These are phyloP conservation scores for Leccinum olivaceopallidum DNA, from an alignment of 768 basidiomycete species.

Conservation along the genomic window DNA sequence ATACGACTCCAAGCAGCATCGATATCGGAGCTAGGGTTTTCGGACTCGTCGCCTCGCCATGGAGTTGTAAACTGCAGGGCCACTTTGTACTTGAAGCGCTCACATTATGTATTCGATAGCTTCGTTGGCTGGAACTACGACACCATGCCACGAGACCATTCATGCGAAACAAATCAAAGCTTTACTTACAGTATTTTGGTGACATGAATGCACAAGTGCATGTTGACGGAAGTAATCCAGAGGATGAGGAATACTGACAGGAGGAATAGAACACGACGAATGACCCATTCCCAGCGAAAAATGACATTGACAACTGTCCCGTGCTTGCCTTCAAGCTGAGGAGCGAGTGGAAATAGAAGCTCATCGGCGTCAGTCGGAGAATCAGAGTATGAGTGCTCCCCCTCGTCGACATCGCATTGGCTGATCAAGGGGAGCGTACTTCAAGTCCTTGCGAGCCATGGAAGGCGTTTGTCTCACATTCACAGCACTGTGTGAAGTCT, in stretches of 20 bases:
- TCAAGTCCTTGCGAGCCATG: neutral
- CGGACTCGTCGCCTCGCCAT: conserved; percentile 12
- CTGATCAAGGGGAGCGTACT: neutral
- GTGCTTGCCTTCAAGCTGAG: neutral
- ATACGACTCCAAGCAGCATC: conserved; percentile 12
- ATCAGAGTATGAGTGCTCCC: neutral
- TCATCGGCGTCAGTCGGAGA: neutral
- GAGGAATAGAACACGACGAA: neutral
- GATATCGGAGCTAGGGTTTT: conserved; percentile 9
- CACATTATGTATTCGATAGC: conserved; percentile 8
- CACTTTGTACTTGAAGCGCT: conserved; percentile 7
- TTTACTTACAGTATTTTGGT: conserved; percentile 10
- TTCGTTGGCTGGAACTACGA: conserved; percentile 11
- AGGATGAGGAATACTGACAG: conserved; percentile 6
- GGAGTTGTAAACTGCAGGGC: conserved; percentile 2
- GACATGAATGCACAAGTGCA: neutral
- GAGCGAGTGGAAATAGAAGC: neutral
- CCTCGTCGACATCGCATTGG: neutral
- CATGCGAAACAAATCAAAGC: neutral
- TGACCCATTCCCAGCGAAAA: conserved; percentile 5
- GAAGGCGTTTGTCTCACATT: too few species aligned
- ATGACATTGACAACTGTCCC: neutral
- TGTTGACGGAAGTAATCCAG: conserved; percentile 1
- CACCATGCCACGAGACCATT: neutral
- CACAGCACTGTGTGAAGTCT: too few species aligned